These are phyloP conservation scores for Aspergillus piperis DNA, from an alignment of 2,329 filamentous ascomycete species.

Conservation along the genomic window DNA sequence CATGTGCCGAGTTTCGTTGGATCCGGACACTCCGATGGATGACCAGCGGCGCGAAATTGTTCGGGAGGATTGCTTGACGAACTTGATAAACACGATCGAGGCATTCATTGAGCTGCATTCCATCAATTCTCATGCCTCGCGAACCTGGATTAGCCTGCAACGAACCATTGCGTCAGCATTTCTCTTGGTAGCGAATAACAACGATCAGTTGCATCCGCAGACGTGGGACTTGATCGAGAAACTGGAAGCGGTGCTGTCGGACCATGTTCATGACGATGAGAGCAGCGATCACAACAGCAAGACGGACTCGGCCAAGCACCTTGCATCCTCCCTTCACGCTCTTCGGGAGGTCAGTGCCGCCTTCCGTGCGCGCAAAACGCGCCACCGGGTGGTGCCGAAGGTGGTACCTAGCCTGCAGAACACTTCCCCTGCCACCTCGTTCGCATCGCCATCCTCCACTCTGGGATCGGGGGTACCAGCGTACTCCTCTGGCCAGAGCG, in stretches of 20 bases:
- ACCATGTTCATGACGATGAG: slow-evolving; percentile 34
- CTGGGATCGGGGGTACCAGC: slow-evolving; percentile 6
- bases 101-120: slow-evolving; percentile 57
- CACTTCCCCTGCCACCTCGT: slow-evolving; percentile 15
- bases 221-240: slow-evolving; percentile 33
- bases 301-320: slow-evolving; percentile 38
- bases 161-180: slow-evolving; percentile 46
- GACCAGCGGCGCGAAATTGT: slow-evolving; percentile 38
- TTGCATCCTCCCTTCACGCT: slow-evolving; percentile 35
- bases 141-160: slow-evolving; percentile 47
- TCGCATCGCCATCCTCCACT: slow-evolving; percentile 13
- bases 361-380: slow-evolving; percentile 23
- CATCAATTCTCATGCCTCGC: slow-evolving; percentile 39
- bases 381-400: slow-evolving; percentile 11
- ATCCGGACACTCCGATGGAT: slow-evolving; percentile 43
- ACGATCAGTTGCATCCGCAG: slow-evolving; percentile 24
- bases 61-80: slow-evolving; percentile 55
- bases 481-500: slow-evolving; percentile 11
- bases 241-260: slow-evolving; percentile 32
- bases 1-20: slow-evolving; percentile 58
- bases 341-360: slow-evolving; percentile 35
- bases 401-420: not conserved
- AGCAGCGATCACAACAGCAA: slow-evolving; percentile 26
- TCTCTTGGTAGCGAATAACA: slow-evolving; percentile 36
- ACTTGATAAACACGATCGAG: slow-evolving; percentile 55